Percentiles rank a stretch among this genome's conserved stretches.
These are phyloP conservation scores for Cyanidiococcus yangmingshanensis DNA, from an alignment of 23 red algal genomes.

Conservation along the genomic window DNA sequence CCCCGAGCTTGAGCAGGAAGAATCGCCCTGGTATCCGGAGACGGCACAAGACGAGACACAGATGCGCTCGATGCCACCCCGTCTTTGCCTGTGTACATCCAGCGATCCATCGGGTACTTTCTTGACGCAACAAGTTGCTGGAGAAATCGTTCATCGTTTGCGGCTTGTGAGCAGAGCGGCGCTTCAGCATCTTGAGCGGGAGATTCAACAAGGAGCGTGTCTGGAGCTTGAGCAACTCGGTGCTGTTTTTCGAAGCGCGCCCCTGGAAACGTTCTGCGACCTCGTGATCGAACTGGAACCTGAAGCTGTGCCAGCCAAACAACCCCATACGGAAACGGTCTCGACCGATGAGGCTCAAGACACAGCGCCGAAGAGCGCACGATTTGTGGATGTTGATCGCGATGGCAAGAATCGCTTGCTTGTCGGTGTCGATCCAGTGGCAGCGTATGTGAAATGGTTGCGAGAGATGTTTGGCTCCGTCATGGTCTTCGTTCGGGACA, in stretches of 20 bases:
- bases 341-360: neutral
- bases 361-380: neutral
- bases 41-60: neutral
- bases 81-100: neutral
- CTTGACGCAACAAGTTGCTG: neutral
- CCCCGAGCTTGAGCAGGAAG: neutral
- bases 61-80: neutral
- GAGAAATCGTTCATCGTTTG: neutral
- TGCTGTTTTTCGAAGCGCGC: neutral
- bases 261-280: neutral
- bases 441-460: neutral
- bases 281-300: neutral
- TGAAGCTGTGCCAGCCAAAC: neutral
- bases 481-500: neutral
- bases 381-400: neutral
- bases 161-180: neutral
- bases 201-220: neutral
- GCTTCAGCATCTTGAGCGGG: neutral
- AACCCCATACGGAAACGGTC: no score
- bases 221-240: slow-evolving; percentile 1
- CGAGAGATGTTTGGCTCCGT: neutral
- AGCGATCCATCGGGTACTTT: neutral
- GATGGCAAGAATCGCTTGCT: neutral
- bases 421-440: slow-evolving; percentile 7
- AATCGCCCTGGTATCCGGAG: neutral